Base-by-base conservation (phyloP, 2,329 filamentous ascomycete species). In the Epichloe festucae region DNA sequence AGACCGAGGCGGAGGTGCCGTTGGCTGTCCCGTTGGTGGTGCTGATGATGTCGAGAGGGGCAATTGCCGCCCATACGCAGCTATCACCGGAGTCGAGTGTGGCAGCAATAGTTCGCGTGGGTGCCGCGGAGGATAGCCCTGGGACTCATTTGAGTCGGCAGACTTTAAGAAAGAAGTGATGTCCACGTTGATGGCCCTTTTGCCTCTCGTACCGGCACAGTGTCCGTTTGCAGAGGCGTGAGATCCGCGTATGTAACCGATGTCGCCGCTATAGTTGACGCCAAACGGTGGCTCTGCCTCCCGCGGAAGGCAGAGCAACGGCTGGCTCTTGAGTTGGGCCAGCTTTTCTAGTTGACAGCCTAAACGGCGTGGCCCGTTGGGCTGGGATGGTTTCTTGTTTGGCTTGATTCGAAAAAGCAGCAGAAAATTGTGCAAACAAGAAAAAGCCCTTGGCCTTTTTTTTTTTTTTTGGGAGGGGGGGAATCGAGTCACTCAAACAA, bases 101-200 rank as follows among this genome's bases (percentile, higher is more conserved):
- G 46, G 58, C 58, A 44, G 60, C 55, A 50, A 57, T 52, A 49
- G 58, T 53, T 51, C 36, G 49, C 31, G 27, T 55, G 59, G 65
- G 51, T 54, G 51, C 53, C 62, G 64, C 45, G 56, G 60, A 57
- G 68, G 68, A 62, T 74, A 72, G 55, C 70, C 69, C 60, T 75
- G 75, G 68, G 83, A 82, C 77, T 86, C 83, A 78, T 82, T 73
- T 70, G 84, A 83, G 77, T 82, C 82, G 66, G 81, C 73, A 66
- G 77, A 78, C 77, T 90, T 87, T 70, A 95, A 79, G 59, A 95
- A 80, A 60, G 85, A 84, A 71, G 87, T 82, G 85, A 95, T 94
- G 90, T 95, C 89, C 89, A 95, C 84, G 79, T 77, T 90, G 81
- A 75, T 80, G 78, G 76, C 76, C 65, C 57, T 52, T 50, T 54